Evolutionary conservation across 2,329 filamentous ascomycete genomes (phyloP), one percentile per base, ranked within the genome.

Genomic region (Dactylella cylindrospora): DNA sequence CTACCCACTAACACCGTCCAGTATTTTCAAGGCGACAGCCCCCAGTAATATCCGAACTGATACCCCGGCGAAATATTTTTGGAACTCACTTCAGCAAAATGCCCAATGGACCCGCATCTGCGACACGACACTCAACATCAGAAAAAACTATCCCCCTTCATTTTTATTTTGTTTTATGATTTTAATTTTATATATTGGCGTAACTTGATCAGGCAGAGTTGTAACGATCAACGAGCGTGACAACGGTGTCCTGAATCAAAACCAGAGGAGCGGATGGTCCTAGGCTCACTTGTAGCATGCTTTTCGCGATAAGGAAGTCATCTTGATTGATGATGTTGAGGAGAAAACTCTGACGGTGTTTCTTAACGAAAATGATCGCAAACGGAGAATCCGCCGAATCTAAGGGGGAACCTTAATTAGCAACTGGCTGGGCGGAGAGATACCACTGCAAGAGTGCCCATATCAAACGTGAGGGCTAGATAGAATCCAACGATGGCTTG

Each of bases 41-140:
- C 12, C n/a, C 10, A 13, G 23, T 43, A 13, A 8, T n/a, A 2
- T 10, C 10, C 15, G 31, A n/a, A n/a, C 22, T 9, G n/a, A 41
- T n/a, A 15, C 22, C 5, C 3, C 13, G 9, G 17, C 12, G 26
- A 19, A 13, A 3, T 8, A 10, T 29, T 3, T 26, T 22, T 3
- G 29, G 68, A 82, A 84, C 52, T 51, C 17, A 64, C 67, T 65
- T 75, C 69, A 72, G 80, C 78, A 70, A 79, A 79, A 71, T 78
- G 77, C 57, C 76, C 75, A 66, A 79, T 75, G 67, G 77, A 76
- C 70, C 75, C 76, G 72, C 75, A 79, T 73, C 77, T 77, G 73
- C 45, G 51, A 51, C 50, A 57, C 59, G 44, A 64, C 52, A 73
- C 74, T 72, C 71, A 77, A 75, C 75, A 65, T 76, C 76, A 70